phyloP scores from a whole-genome alignment of 495 filamentous ascomycete species.

The Aspergillus bertholletiae region DNA sequence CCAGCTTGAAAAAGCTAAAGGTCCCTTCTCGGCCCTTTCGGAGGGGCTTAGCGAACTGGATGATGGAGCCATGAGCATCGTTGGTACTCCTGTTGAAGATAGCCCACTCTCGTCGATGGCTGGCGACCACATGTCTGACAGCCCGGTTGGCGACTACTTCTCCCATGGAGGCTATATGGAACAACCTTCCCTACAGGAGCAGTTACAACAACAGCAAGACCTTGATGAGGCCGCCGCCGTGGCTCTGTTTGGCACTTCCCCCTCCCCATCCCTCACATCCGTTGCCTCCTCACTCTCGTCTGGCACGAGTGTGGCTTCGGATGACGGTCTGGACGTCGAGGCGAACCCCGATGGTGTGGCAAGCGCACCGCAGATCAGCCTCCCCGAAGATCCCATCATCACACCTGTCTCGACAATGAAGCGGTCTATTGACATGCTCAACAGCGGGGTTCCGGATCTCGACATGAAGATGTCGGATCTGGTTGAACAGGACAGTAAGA shows the following conservation, averaged over 20 bases:
- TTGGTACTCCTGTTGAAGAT: constrained; percentile 33
- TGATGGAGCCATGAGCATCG: constrained; percentile 27
- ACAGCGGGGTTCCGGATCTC: constrained; percentile 38
- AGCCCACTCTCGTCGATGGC: constrained; percentile 32
- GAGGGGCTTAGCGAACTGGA: constrained; percentile 32
- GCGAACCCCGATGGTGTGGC: constrained; percentile 17
- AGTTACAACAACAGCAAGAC: constrained; percentile 24
- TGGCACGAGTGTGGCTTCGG: constrained; percentile 39
- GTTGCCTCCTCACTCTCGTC: constrained; percentile 47
- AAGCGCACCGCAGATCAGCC: constrained; percentile 32
- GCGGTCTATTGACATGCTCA: constrained; percentile 44
- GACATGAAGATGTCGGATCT: constrained; percentile 47
- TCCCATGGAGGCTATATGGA: constrained; percentile 29
- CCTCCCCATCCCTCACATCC: constrained; percentile 45
- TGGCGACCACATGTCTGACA: constrained; percentile 33
- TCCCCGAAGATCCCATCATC: constrained; percentile 28
- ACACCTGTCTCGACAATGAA: constrained; percentile 37
- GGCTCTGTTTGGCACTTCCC: constrained; percentile 42
- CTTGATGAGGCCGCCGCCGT: constrained; percentile 35
- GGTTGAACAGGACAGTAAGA: constrained; percentile 37
- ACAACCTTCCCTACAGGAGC: constrained; percentile 15
- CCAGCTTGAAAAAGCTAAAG: constrained; percentile 21
- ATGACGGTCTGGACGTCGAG: constrained; percentile 28
- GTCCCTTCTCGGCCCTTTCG: constrained; percentile 32
- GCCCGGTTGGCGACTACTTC: constrained; percentile 41